Percentiles rank a stretch among this genome's conserved stretches.
Conservation (phyloP, 2,329 filamentous ascomycete genomes). For the Hypoxylon sp. region DNA sequence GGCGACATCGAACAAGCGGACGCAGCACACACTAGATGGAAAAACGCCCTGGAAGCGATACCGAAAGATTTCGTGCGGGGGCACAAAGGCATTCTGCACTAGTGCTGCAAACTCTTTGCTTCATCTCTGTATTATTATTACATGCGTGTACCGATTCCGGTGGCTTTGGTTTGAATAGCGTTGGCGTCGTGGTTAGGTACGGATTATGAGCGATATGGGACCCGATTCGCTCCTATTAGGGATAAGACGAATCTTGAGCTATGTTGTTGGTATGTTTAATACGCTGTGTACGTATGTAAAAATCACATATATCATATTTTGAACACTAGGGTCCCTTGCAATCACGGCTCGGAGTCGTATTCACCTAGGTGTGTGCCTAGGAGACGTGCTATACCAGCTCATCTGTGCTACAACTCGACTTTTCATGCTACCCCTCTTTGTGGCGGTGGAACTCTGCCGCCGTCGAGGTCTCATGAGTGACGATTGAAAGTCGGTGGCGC, state of each 20-base stretch:
- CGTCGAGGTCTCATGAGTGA: neutral
- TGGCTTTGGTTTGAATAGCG: slow-evolving; percentile 32
- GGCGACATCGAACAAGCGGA: slow-evolving; percentile 47
- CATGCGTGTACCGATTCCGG: neutral
- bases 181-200: slow-evolving; percentile 31
- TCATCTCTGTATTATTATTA: slow-evolving; percentile 10
- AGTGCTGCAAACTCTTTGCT: neutral
- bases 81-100: slow-evolving; percentile 35
- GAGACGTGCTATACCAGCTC: neutral
- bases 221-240: slow-evolving; percentile 33
- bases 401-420: neutral
- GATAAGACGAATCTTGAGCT: slow-evolving; percentile 32
- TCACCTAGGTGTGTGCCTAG: neutral
- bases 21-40: slow-evolving; percentile 45
- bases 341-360: neutral
- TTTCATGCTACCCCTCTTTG: neutral
- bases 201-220: slow-evolving; percentile 2
- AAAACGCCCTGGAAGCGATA: slow-evolving; percentile 48
- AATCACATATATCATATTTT: slow-evolving; percentile 9
- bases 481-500: slow-evolving; percentile 11
- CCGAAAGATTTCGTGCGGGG: slow-evolving; percentile 49
- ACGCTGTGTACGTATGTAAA: slow-evolving; percentile 19
- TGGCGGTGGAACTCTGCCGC: slow-evolving; percentile 2
- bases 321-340: neutral
- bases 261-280: slow-evolving; percentile 1